These are phyloP conservation scores for Phycomyces nitens DNA, from an alignment of 192 early-diverging fungal genomes.

Conservation along the genomic window DNA sequence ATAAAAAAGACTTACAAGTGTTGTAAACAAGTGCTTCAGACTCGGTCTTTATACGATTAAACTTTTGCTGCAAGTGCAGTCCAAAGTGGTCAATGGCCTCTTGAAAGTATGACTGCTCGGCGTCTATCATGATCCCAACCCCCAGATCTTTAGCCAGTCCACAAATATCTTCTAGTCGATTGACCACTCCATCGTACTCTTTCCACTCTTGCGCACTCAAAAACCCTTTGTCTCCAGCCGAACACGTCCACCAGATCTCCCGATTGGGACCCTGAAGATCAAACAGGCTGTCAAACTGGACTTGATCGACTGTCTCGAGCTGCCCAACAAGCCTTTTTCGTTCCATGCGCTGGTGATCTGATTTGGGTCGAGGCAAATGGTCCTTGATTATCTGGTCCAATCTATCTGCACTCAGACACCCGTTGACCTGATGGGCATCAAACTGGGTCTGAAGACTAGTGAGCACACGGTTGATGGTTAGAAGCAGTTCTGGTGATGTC, in stretches of 20 bases:
- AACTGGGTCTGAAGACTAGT: slow-evolving; percentile 57
- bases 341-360: background rate
- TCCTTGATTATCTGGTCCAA: too few relatives aligned
- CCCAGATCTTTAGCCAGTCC: slow-evolving; percentile 55
- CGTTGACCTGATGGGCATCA: slow-evolving; percentile 34
- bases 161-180: slow-evolving; percentile 66
- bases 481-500: slow-evolving; percentile 59
- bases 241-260: slow-evolving; percentile 10
- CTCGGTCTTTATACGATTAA: slow-evolving; percentile 51
- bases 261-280: slow-evolving; percentile 18
- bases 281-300: slow-evolving; percentile 18
- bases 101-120: slow-evolving; percentile 94
- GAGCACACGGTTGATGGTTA: slow-evolving; percentile 42
- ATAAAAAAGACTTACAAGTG: slow-evolving; percentile 68
- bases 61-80: slow-evolving; percentile 62
- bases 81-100: slow-evolving; percentile 85
- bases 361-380: slow-evolving; percentile 1
- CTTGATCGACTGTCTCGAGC: slow-evolving; percentile 10
- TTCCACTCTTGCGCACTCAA: slow-evolving; percentile 58
- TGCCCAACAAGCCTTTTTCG: too few relatives aligned
- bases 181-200: slow-evolving; percentile 64
- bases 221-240: slow-evolving; percentile 23
- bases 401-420: slow-evolving; percentile 5
- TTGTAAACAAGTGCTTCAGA: slow-evolving; percentile 71
- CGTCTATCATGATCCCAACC: slow-evolving; percentile 86